Conservation (phyloP, 441 rosid genomes). For the Jatropha podagrica region DNA sequence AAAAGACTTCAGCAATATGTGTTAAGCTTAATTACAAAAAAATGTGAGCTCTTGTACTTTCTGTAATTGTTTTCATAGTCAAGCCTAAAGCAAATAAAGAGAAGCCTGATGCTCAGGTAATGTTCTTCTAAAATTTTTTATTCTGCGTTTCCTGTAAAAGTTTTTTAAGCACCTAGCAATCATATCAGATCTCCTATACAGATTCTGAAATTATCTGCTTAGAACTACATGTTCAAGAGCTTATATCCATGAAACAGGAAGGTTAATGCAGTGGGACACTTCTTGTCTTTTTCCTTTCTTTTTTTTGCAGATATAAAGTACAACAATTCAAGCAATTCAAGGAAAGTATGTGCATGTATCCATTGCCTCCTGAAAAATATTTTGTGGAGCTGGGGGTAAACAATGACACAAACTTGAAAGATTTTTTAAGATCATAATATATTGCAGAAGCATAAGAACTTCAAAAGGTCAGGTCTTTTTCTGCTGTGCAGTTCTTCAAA, state of each 20-base stretch:
- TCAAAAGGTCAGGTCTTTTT: neutral
- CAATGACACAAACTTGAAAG: too few relatives aligned
- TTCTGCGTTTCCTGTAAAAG: neutral
- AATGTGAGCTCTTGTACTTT: too few relatives aligned
- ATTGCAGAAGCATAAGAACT: neutral
- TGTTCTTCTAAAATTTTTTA: neutral
- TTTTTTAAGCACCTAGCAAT: neutral
- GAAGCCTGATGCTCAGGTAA: neutral
- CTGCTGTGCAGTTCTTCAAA: neutral
- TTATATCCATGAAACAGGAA: neutral
- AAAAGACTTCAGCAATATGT: neutral
- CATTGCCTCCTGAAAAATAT: neutral
- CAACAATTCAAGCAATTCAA: neutral
- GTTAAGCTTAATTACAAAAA: too few relatives aligned
- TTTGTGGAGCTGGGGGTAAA: neutral
- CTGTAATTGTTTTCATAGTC: too few relatives aligned
- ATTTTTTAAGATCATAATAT: neutral
- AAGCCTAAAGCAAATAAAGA: neutral
- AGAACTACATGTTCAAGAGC: neutral
- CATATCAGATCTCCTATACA: neutral
- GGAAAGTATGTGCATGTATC: neutral
- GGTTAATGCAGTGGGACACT: neutral
- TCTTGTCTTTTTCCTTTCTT: neutral
- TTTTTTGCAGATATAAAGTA: neutral
- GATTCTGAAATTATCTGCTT: neutral